A percentile compares a stretch with the other conserved stretches of the same genome.
phyloP scores from a whole-genome alignment of 1,139 yeast species.

The Hansenula sp. region DNA sequence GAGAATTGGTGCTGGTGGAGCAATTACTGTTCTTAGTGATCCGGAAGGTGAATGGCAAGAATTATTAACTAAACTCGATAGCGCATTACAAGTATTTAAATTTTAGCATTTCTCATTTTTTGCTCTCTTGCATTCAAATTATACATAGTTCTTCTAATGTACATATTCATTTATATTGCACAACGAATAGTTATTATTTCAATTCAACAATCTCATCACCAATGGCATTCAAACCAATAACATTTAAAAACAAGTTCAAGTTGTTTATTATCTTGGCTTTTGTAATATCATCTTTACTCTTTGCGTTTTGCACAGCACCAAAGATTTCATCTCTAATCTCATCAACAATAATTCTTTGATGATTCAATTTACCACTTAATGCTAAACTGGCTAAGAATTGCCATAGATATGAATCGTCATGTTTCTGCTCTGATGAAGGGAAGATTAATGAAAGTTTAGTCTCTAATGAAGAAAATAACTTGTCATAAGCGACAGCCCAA shows the following conservation, averaged over 20 bases:
- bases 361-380: slow-evolving; percentile 86
- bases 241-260: slow-evolving; percentile 88
- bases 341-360: slow-evolving; percentile 91
- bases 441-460: slow-evolving; percentile 75
- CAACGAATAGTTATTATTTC: too few species aligned
- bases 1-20: slow-evolving; percentile 98
- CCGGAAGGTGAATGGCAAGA: slow-evolving; percentile 88
- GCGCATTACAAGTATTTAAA: slow-evolving; percentile 66
- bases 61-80: slow-evolving; percentile 73
- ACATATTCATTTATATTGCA: too few species aligned
- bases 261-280: slow-evolving; percentile 69
- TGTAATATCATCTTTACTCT: slow-evolving; percentile 49
- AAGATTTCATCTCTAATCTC: slow-evolving; percentile 93
- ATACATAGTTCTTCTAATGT: not conserved
- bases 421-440: slow-evolving; percentile 62
- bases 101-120: not conserved
- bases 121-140: not conserved
- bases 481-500: slow-evolving; percentile 84
- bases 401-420: slow-evolving; percentile 90
- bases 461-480: slow-evolving; percentile 73
- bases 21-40: slow-evolving; percentile 86
- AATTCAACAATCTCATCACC: slow-evolving; percentile 40
- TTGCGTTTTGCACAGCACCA: slow-evolving; percentile 82
- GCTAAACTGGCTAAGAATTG: slow-evolving; percentile 95
- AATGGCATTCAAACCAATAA: slow-evolving; percentile 93